These are phyloP conservation scores for Murraya koenigii DNA, from an alignment of 345 rosid species.

Conservation along the genomic window DNA sequence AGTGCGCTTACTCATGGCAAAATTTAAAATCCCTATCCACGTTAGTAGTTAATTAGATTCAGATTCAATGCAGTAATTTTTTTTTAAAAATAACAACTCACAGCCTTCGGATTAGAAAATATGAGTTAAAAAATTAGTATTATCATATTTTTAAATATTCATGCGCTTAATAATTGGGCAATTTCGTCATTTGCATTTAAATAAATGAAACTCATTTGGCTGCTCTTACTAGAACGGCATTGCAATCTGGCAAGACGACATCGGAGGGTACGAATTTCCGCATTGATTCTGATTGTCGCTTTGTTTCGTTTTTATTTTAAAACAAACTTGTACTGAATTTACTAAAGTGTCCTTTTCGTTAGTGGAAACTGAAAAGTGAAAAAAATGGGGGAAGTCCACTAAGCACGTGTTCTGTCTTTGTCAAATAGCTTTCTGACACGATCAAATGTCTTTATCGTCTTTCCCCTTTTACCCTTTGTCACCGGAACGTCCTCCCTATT, in stretches of 20 bases:
- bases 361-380: constrained; percentile 25
- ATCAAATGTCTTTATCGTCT: neutral
- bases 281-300: neutral
- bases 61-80: no score
- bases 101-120: no score
- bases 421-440: constrained; percentile 28
- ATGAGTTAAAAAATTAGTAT: no score
- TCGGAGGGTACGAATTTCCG: neutral
- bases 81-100: no score
- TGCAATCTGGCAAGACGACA: neutral
- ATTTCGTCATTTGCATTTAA: no score
- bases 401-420: constrained; percentile 17
- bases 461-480: neutral
- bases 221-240: no score
- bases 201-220: neutral
- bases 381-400: neutral
- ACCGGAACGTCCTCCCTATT: neutral
- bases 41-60: no score
- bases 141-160: no score
- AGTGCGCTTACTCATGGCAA: neutral
- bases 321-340: neutral
- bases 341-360: neutral
- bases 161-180: no score
- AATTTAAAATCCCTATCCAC: neutral
- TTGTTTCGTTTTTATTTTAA: neutral